Percentiles rank a stretch among this genome's conserved stretches.
These are phyloP conservation scores for Elaeis guineensis DNA, from an alignment of 176 grass and related monocot genomes.

Conservation along the genomic window DNA sequence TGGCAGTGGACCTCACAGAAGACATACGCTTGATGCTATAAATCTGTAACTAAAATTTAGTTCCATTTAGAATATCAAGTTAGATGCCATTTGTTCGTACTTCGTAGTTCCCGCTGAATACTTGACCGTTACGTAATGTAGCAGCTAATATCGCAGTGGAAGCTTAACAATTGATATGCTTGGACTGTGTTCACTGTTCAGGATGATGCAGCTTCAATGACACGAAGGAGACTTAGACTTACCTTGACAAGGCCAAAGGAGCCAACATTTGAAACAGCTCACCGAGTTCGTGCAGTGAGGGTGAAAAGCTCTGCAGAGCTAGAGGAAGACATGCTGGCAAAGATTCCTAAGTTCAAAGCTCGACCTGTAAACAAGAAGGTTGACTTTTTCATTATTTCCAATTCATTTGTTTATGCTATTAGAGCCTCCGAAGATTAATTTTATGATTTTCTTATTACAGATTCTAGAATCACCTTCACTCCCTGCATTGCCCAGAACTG, in stretches of 20 bases:
- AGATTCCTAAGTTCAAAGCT: slow-evolving; percentile 97
- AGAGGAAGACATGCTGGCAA: slow-evolving; percentile 88
- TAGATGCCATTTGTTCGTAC: too few species aligned
- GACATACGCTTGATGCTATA: too few species aligned
- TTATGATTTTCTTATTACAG: slow-evolving; percentile 32
- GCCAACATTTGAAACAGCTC: slow-evolving; percentile 61
- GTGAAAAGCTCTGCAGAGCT: slow-evolving; percentile 76
- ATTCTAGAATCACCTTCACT: slow-evolving; percentile 66
- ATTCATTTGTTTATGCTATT: too few species aligned
- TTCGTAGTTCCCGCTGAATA: too few species aligned
- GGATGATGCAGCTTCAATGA: slow-evolving; percentile 41
- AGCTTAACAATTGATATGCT: too few species aligned
- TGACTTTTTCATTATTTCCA: slow-evolving; percentile 1
- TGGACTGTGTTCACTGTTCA: slow-evolving; percentile 31
- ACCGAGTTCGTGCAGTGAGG: slow-evolving; percentile 69
- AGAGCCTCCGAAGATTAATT: too few species aligned
- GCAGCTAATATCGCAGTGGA: too few species aligned
- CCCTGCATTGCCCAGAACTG: slow-evolving; percentile 55
- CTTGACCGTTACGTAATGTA: too few species aligned
- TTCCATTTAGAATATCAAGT: too few species aligned
- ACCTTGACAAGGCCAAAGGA: slow-evolving; percentile 90
- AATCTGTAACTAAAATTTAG: too few species aligned
- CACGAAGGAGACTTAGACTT: slow-evolving; percentile 53
- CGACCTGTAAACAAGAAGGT: slow-evolving; percentile 77
- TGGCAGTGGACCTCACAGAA: too few species aligned